Base-by-base conservation (phyloP, 345 rosid genomes). In the Dimocarpus longan region DNA sequence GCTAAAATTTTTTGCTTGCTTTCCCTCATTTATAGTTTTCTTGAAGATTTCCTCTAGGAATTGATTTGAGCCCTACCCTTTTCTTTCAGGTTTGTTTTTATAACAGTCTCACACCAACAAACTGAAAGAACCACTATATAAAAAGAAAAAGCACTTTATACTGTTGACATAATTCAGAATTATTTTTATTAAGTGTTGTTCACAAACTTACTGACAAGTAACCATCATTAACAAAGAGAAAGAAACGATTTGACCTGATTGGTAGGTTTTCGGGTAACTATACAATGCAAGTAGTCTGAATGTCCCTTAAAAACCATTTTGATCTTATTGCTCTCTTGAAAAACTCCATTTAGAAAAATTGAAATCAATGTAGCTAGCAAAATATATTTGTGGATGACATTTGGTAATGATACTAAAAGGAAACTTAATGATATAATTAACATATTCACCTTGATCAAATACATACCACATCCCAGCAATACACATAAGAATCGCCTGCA, bases 391-490 rank as follows among this genome's bases (percentile, higher is more conserved):
- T 22, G 24, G 42, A 68, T 21, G 15, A 78, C 32, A 28, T 71
- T 76, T 42, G 40, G 24, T 68, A 76, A 10, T 19, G 66, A 65
- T 70, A 76, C 59, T 15, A 54, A 32, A 15, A 22, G 10, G 46
- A 52, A 71, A 79, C 72, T 1, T 46, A 50, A 54, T 54, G 39
- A 78, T 5, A 65, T 71, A 42, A 79, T 44, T 4, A 54, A 79
- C 2, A 73, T 68, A 77, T 77, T 82, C 80, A 78, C 74, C 79
- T 81, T 71, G 79, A 84, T 71, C 54, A 79, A 74, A 84, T 79
- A 83, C 94, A 80, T 95, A 93, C 98, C 98, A 93, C 84, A 84
- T 96, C 99, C 98, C 98, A 96, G 83, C 98, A 93, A 87, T 96
- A 94, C 10, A 95, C 98, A 75, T 88, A 88, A 82, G 97, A 96